Base-by-base conservation (phyloP, 1,284 basidiomycete species). In the Neolentinus lepideus region DNA sequence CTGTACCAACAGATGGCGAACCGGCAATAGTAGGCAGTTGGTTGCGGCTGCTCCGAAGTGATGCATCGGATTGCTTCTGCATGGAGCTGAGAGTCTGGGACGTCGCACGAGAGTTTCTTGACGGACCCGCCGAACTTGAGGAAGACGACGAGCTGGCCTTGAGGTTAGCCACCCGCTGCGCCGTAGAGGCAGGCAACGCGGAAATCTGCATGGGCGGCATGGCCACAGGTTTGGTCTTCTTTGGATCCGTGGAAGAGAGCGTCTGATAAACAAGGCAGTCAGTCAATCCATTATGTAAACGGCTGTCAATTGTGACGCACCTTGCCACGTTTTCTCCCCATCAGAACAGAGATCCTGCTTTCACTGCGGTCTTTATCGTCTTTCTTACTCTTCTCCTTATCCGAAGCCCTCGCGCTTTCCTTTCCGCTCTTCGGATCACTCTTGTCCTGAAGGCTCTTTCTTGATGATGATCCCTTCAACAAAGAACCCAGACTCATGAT, bases 241-340 rank as follows among this genome's bases (percentile, higher is more conserved):
- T 86, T 58, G 84, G 80, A 60, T 93, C 90, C 31, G 86, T 83
- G 16, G 91, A 92, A 16, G 92, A 95, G 52, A 94, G 67, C 3
- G 93, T 95, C 91, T 95, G 63, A 38, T 58, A 58, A 53, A 56
- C 25, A 24, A 38, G n/a, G 24, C 57, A 59, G 62, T n/a, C n/a
- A n/a, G n/a, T n/a, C n/a, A n/a, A n/a, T n/a, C n/a, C n/a, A 59
- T 62, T 57, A 51, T 38, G 3, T 56, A 54, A 54, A 52, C 26
- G 56, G 45, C 58, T 52, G 55, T 57, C 54, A 61, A 57, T 52
- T 58, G 59, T 52, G 52, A 64, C 74, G 67, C 66, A 95, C 94
- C 84, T 97, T 97, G 70, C 95, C 94, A 57, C 95, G 78, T 67
- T 89, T 94, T 63, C 94, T 77, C 29, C 92, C 90, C 76, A 94